A percentile compares a stretch with the other conserved stretches of the same genome.
Conservation (phyloP, 768 basidiomycete species). For the Myochromella boudieri region DNA sequence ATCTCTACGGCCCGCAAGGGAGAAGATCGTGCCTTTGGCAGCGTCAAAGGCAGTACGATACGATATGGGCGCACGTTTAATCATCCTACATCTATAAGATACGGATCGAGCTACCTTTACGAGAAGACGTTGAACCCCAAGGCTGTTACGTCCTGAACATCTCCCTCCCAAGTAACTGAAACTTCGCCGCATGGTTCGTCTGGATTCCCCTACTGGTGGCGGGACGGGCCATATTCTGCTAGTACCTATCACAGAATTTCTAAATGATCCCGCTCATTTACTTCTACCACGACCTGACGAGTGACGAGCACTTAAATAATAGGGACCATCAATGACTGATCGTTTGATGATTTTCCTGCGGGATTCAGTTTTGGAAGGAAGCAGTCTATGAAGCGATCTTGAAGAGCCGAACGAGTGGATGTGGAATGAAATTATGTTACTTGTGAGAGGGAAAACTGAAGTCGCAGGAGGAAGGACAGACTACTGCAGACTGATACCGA, state of each 20-base stretch:
- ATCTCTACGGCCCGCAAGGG: conserved; percentile 42
- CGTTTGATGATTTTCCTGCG: conserved; percentile 7
- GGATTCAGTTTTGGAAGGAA: conserved; percentile 26
- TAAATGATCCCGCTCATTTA: conserved; percentile 36
- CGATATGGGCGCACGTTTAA: conserved; percentile 10
- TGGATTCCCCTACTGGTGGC: conserved; percentile 18
- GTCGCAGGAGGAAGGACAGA: conserved; percentile 5
- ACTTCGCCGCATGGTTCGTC: conserved; percentile 23
- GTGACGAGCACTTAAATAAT: conserved; percentile 49
- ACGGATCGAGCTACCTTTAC: conserved; percentile 42
- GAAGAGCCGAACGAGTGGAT: conserved; percentile 49
- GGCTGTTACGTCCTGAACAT: conserved; percentile 37
- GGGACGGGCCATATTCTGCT: conserved; percentile 39
- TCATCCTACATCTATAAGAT: background rate
- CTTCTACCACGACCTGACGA: conserved; percentile 43
- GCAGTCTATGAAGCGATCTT: conserved; percentile 42
- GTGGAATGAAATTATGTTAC: conserved; percentile 34
- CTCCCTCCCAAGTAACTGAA: conserved; percentile 56
- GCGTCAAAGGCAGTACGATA: conserved; percentile 47
- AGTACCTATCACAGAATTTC: conserved; percentile 41
- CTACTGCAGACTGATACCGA: no score
- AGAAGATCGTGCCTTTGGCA: conserved; percentile 42
- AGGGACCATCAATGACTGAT: conserved; percentile 12
- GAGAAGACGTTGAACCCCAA: conserved; percentile 47
- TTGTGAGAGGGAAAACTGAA: conserved; percentile 1